Evolutionary conservation across 1,284 basidiomycete species (phyloP).

Genomic region (Malassezia slooffiae): DNA sequence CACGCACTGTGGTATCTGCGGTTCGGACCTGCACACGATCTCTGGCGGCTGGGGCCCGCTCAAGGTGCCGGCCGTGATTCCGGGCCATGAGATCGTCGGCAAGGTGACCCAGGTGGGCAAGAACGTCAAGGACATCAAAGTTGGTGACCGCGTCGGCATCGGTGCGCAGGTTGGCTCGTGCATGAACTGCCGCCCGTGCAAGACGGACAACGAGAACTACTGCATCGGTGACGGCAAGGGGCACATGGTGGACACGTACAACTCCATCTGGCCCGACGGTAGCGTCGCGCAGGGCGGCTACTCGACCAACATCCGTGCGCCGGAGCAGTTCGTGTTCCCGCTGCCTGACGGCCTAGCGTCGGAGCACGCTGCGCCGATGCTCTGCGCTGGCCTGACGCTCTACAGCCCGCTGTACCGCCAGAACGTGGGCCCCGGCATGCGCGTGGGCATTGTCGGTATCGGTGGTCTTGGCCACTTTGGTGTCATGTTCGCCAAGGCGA

Average conservation of each 20-base stretch:
- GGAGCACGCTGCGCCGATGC: conserved; percentile 52
- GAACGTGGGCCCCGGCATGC: conserved; percentile 56
- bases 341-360: conserved; percentile 58
- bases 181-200: conserved; percentile 51
- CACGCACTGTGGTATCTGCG: conserved; percentile 42
- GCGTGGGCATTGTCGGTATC: conserved; percentile 57
- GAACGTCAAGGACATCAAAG: conserved; percentile 55
- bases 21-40: conserved; percentile 28
- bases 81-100: conserved; percentile 59
- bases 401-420: conserved; percentile 59
- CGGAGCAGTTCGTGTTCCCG: conserved; percentile 60
- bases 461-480: conserved; percentile 48
- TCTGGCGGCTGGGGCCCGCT: conserved; percentile 40
- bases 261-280: conserved; percentile 53
- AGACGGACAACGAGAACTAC: conserved; percentile 41
- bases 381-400: conserved; percentile 59
- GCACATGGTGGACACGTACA: conserved; percentile 47
- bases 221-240: conserved; percentile 32
- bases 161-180: conserved; percentile 56
- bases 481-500: conserved; percentile 54
- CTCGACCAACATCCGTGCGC: conserved; percentile 57
- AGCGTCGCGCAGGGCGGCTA: conserved; percentile 56
- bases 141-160: conserved; percentile 58
- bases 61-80: conserved; percentile 44
- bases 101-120: conserved; percentile 49